phyloP scores from a whole-genome alignment of 2,329 filamentous ascomycete genomes.

The Fusarium oligoseptatum region DNA sequence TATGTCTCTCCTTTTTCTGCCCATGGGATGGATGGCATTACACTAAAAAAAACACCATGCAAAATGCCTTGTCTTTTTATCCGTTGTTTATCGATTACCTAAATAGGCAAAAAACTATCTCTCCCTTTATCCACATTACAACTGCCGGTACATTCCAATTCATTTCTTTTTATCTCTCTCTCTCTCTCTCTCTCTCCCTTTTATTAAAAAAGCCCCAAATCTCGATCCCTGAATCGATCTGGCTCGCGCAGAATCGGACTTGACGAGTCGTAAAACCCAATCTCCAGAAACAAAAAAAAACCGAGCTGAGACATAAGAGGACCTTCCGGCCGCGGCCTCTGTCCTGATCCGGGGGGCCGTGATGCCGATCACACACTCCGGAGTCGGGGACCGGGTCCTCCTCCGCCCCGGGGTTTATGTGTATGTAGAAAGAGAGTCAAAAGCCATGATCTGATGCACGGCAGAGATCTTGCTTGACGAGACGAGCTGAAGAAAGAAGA shows the following conservation, averaged over 20 bases:
- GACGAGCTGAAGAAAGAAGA: not conserved
- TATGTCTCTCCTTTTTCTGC: not conserved
- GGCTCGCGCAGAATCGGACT: conserved; percentile 16
- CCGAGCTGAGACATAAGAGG: not conserved
- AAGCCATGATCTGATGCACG: not conserved
- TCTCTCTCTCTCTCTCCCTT: not conserved
- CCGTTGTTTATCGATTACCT: not conserved
- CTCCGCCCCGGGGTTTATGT: not conserved
- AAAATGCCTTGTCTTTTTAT: not conserved
- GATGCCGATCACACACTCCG: not conserved
- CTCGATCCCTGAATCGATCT: conserved; percentile 30
- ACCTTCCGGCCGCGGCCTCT: not conserved
- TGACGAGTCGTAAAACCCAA: conserved; percentile 11
- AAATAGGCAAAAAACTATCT: not conserved
- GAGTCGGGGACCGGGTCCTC: not conserved
- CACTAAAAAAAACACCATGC: not conserved
- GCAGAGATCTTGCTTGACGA: not conserved
- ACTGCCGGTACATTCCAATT: conserved; percentile 36
- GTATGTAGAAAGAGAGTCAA: not conserved
- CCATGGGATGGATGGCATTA: not conserved
- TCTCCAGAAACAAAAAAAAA: not conserved
- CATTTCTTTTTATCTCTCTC: not conserved
- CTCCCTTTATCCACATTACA: not conserved
- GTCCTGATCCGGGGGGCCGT: not conserved
- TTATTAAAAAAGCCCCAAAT: not conserved